Conservation (phyloP, 306 rosid genomes). For the Myrica gale region DNA sequence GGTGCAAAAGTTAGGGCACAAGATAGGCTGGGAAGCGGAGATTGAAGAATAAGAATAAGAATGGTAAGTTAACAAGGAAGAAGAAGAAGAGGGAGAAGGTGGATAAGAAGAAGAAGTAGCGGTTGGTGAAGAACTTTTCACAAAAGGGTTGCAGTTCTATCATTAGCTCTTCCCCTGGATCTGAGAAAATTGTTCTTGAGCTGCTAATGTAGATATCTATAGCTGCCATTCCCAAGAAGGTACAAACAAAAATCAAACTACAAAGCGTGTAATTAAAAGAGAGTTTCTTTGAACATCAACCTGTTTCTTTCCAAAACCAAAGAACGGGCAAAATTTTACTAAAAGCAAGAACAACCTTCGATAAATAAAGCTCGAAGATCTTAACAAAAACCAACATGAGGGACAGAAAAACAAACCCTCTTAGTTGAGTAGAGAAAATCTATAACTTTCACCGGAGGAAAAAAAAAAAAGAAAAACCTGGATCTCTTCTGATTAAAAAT, state of each 20-base stretch:
- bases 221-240: conserved; percentile 28
- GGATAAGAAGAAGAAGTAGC: conserved; percentile 4
- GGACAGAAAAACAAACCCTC: conserved; percentile 38
- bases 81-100: conserved; percentile 5
- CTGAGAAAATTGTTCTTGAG: conserved; percentile 37
- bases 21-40: too few species aligned
- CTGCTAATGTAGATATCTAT: conserved; percentile 44
- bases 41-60: too few species aligned
- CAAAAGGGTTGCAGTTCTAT: conserved; percentile 69
- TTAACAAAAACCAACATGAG: conserved; percentile 20
- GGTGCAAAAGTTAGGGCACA: too few species aligned
- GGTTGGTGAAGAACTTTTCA: conserved; percentile 49
- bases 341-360: not conserved
- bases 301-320: conserved; percentile 34
- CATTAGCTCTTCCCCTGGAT: conserved; percentile 72
- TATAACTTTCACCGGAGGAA: too few species aligned
- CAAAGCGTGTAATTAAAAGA: not conserved
- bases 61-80: not conserved
- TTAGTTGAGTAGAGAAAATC: not conserved
- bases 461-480: conserved; percentile 17
- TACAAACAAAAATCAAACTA: not conserved
- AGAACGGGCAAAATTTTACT: conserved; percentile 18
- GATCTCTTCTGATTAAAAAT: conserved; percentile 33
- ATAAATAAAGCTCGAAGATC: conserved; percentile 20
- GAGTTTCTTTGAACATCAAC: not conserved